phyloP scores from a whole-genome alignment of 2,329 filamentous ascomycete genomes.

The Rhynchosporium agropyri region DNA sequence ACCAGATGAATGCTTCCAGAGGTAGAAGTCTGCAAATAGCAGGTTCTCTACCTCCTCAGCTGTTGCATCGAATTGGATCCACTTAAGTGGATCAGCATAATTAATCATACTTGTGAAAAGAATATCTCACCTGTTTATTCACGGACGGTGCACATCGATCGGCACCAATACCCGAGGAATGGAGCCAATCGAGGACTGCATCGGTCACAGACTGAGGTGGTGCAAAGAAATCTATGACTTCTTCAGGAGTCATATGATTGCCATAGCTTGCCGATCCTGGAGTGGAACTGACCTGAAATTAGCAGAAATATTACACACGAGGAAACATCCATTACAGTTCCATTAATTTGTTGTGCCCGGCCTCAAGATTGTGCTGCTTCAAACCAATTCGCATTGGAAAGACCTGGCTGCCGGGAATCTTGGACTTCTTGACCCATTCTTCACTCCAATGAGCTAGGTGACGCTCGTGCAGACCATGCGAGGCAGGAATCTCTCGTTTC shows the following conservation, averaged over 20 bases:
- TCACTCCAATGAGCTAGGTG: slow-evolving; percentile 30
- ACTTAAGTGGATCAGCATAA: slow-evolving; percentile 28
- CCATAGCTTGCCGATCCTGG: slow-evolving; percentile 45
- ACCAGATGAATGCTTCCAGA: slow-evolving; percentile 60
- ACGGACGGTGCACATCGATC: slow-evolving; percentile 41
- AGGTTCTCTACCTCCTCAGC: slow-evolving; percentile 42
- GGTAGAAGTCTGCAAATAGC: slow-evolving; percentile 54
- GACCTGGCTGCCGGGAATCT: slow-evolving; percentile 28
- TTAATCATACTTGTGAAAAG: background rate
- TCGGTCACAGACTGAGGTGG: slow-evolving; percentile 40
- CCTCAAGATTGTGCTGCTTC: slow-evolving; percentile 49
- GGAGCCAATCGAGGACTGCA: slow-evolving; percentile 42
- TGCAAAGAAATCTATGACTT: slow-evolving; percentile 44
- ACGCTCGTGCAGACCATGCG: slow-evolving; percentile 34
- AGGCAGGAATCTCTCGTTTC: slow-evolving; percentile 30
- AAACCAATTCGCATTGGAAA: slow-evolving; percentile 51
- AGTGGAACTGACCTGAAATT: slow-evolving; percentile 40
- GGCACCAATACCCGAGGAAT: slow-evolving; percentile 40
- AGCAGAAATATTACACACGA: background rate
- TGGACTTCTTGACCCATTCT: slow-evolving; percentile 32
- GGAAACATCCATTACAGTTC: slow-evolving; percentile 39
- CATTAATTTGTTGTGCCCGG: slow-evolving; percentile 49
- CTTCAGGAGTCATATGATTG: slow-evolving; percentile 40
- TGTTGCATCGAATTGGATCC: slow-evolving; percentile 44
- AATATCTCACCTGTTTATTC: slow-evolving; percentile 40